Conservation (phyloP, 352 stramenopile genomes). For the Globisporangium heterothallicum region DNA sequence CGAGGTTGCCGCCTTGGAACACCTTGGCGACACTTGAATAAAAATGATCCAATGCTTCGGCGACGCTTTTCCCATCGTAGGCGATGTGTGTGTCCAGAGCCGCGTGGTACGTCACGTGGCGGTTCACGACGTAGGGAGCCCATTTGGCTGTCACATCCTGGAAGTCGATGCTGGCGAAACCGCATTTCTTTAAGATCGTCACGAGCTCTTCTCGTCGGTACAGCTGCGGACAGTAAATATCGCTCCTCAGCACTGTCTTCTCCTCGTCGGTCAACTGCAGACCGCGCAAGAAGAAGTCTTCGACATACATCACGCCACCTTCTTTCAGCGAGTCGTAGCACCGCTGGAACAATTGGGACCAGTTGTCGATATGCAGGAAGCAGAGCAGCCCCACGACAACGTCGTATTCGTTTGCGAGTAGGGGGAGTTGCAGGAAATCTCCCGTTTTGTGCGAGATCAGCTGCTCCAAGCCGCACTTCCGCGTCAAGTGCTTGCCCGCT, state of each 20-base stretch:
- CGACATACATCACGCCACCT: conserved; percentile 64
- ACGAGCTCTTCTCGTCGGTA: conserved; percentile 34
- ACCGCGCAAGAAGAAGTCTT: conserved; percentile 67
- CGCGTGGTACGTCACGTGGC: conserved; percentile 37
- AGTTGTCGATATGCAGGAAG: conserved; percentile 75
- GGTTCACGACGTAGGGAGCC: conserved; percentile 44
- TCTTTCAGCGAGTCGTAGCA: conserved; percentile 54
- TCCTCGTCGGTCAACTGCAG: conserved; percentile 42
- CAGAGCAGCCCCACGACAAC: conserved; percentile 61
- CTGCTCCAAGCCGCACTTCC: conserved; percentile 38
- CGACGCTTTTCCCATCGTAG: conserved; percentile 48
- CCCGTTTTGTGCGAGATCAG: conserved; percentile 51
- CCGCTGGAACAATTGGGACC: conserved; percentile 47
- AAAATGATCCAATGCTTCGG: conserved; percentile 62
- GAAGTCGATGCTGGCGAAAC: conserved; percentile 54
- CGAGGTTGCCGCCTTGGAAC: conserved; percentile 53
- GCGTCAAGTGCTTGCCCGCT: conserved; percentile 51
- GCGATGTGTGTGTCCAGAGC: conserved; percentile 40
- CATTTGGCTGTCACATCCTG: conserved; percentile 65
- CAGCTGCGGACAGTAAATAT: conserved; percentile 64
- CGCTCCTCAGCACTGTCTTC: conserved; percentile 31
- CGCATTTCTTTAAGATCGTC: conserved; percentile 28
- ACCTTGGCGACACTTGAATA: conserved; percentile 53
- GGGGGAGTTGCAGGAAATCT: conserved; percentile 50
- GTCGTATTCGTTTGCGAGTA: conserved; percentile 35